Evolutionary conservation across 148 eudicot genomes (phyloP).

Genomic region (Fagopyrum tataricum): DNA sequence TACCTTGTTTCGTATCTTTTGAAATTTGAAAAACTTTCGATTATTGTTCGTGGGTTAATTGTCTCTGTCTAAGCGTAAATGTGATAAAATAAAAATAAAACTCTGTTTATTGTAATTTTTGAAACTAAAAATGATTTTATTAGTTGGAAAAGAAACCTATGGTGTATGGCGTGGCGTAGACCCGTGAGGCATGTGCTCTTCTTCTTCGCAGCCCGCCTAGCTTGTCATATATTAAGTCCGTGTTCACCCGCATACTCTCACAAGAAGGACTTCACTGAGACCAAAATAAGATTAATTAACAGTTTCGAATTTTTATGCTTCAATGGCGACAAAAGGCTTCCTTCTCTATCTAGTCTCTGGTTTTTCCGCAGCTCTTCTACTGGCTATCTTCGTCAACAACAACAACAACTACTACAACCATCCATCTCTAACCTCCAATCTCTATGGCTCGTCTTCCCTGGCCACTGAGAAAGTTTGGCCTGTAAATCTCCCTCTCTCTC

Average conservation of each 20-base stretch:
- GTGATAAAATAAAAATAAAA: no score
- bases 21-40: no score
- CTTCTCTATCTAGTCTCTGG: constrained; percentile 14
- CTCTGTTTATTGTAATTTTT: not conserved
- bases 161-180: not conserved
- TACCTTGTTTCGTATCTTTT: no score
- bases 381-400: not conserved
- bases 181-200: not conserved
- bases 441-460: not conserved
- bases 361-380: constrained; percentile 15
- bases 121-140: not conserved
- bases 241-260: not conserved
- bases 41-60: no score
- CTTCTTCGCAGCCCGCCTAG: not conserved
- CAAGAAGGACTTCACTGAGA: no score
- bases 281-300: not conserved
- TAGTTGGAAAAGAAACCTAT: not conserved
- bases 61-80: no score
- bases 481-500: constrained; percentile 31
- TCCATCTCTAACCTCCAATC: not conserved
- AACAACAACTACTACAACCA: not conserved
- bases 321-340: constrained; percentile 13
- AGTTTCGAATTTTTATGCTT: not conserved
- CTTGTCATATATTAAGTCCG: not conserved
- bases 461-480: constrained; percentile 53